These are phyloP conservation scores for Canna indica DNA, from an alignment of 176 grass and related monocot species.

Conservation along the genomic window DNA sequence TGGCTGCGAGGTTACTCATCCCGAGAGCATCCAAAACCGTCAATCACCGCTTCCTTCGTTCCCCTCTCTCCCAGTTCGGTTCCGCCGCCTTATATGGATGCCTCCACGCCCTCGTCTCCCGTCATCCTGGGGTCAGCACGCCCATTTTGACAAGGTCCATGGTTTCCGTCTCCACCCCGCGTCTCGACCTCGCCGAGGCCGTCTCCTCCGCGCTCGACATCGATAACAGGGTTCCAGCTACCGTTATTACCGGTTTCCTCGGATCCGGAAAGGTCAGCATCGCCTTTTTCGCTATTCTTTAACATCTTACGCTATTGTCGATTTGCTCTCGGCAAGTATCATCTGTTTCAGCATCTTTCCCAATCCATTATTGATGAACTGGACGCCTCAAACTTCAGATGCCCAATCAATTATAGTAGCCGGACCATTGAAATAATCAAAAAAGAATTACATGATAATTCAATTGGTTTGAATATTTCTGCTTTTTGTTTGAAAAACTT, in stretches of 20 bases:
- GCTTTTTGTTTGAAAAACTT: neutral
- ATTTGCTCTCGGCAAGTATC: neutral
- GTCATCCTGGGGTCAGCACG: neutral
- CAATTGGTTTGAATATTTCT: neutral
- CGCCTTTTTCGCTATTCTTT: neutral
- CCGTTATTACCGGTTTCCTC: slow-evolving; percentile 70
- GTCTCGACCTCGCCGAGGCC: slow-evolving; percentile 15
- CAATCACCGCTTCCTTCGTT: neutral
- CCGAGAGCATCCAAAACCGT: slow-evolving; percentile 26
- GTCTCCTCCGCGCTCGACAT: slow-evolving; percentile 36
- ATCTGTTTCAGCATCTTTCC: neutral
- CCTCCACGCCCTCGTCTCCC: neutral
- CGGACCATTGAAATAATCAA: neutral
- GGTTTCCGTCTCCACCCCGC: neutral
- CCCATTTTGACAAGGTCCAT: neutral
- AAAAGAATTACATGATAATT: neutral
- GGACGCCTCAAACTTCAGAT: neutral
- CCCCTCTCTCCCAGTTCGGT: slow-evolving; percentile 12
- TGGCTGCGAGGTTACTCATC: slow-evolving; percentile 29
- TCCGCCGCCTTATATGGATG: slow-evolving; percentile 20
- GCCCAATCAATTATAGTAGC: neutral
- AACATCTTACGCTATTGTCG: neutral
- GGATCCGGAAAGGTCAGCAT: slow-evolving; percentile 45
- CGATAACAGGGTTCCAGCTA: slow-evolving; percentile 49
- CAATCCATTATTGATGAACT: neutral